These are phyloP conservation scores for Trypanosoma scelopori DNA, from an alignment of 208 protist species.

Conservation along the genomic window DNA sequence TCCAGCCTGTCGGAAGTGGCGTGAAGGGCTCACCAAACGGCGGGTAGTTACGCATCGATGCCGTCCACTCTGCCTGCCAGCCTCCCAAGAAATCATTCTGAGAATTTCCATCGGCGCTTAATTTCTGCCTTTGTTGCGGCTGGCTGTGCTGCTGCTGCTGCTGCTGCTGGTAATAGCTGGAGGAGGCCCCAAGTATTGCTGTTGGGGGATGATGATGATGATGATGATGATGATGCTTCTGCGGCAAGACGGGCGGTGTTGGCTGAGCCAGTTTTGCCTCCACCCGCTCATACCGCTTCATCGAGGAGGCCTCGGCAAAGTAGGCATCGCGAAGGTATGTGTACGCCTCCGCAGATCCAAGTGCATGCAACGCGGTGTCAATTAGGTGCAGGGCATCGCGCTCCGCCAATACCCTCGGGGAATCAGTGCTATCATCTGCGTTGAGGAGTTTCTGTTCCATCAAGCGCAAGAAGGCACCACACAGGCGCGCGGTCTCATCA, in stretches of 20 bases:
- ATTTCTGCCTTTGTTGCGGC: background rate
- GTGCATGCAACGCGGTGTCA: slow-evolving; percentile 21
- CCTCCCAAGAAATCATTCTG: slow-evolving; percentile 1
- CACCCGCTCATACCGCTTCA: slow-evolving; percentile 23
- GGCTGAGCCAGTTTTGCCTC: slow-evolving; percentile 15
- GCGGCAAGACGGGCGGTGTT: slow-evolving; percentile 4
- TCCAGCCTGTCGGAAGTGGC: slow-evolving; percentile 69
- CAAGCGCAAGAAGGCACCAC: slow-evolving; percentile 51
- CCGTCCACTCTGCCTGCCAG: slow-evolving; percentile 66
- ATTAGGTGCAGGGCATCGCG: slow-evolving; percentile 25
- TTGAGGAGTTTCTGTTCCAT: slow-evolving; percentile 45
- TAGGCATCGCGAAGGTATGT: slow-evolving; percentile 52
- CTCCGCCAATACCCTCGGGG: slow-evolving; percentile 15
- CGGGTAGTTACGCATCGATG: slow-evolving; percentile 58
- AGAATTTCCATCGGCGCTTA: background rate
- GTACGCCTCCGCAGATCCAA: slow-evolving; percentile 35
- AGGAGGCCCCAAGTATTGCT: slow-evolving; percentile 4
- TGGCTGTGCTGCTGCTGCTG: slow-evolving; percentile 1
- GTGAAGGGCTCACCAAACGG: slow-evolving; percentile 52
- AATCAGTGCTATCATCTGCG: background rate
- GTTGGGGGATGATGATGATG: slow-evolving; percentile 1
- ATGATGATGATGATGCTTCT: slow-evolving; percentile 3
- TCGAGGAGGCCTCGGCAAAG: slow-evolving; percentile 9
- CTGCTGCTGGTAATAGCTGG: background rate
- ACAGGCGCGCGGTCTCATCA: slow-evolving; percentile 56